A percentile compares a stretch with the other conserved stretches of the same genome.
These are phyloP conservation scores for Fistulina hepatica DNA, from an alignment of 1,284 basidiomycete genomes.

Conservation along the genomic window DNA sequence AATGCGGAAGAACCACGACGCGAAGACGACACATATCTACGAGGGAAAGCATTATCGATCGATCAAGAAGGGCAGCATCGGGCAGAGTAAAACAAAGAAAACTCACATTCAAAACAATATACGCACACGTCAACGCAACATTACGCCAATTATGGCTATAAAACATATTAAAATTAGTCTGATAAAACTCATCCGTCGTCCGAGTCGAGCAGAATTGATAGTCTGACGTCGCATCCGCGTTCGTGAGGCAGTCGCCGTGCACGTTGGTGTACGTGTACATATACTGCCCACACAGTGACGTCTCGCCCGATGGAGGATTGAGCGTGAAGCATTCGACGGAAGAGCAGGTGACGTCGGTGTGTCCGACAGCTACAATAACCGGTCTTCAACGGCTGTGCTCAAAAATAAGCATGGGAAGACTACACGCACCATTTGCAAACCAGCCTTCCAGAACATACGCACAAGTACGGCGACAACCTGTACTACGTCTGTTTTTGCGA, in stretches of 20 bases:
- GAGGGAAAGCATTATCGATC: not conserved
- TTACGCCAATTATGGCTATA: constrained; percentile 42
- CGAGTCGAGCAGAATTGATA: constrained; percentile 46
- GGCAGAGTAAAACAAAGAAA: too few relatives aligned
- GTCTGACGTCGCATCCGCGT: constrained; percentile 39
- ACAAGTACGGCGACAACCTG: too few relatives aligned
- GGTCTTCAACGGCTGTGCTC: too few relatives aligned
- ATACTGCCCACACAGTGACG: constrained; percentile 49
- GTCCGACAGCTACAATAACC: constrained; percentile 29
- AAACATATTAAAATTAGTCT: constrained; percentile 33
- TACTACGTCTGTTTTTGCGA: too few relatives aligned
- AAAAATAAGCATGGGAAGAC: too few relatives aligned
- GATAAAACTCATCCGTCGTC: constrained; percentile 34
- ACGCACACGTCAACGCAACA: constrained; percentile 35
- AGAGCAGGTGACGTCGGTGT: constrained; percentile 43
- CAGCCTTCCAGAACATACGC: too few relatives aligned
- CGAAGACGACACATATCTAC: not conserved
- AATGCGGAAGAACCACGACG: constrained; percentile 1
- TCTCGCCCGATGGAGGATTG: constrained; percentile 48
- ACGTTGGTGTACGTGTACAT: constrained; percentile 39
- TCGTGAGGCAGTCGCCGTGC: constrained; percentile 55
- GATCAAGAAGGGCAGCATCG: too few relatives aligned
- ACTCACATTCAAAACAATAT: constrained; percentile 39
- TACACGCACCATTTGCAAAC: too few relatives aligned
- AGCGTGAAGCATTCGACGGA: constrained; percentile 39